phyloP scores from a whole-genome alignment of 371 early-diverging fungal genomes.

The Mortierella sp. region DNA sequence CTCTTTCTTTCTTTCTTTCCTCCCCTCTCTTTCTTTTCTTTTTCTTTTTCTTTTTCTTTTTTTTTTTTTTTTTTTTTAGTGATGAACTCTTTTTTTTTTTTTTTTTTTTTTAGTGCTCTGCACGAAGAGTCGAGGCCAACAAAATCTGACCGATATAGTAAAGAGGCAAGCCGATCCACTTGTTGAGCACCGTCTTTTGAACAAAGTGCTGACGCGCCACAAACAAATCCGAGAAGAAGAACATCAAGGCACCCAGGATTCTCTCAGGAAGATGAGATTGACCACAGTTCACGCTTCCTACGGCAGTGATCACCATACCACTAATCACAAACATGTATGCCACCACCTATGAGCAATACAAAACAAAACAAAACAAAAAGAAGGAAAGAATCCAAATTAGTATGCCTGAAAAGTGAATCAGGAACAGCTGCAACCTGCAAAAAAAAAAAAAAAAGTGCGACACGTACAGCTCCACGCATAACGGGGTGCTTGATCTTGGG shows the following conservation, averaged over 20 bases:
- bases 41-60: neutral
- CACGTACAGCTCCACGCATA: slow-evolving; percentile 50
- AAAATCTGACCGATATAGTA: slow-evolving; percentile 46
- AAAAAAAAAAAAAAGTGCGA: neutral
- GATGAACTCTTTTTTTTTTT: neutral
- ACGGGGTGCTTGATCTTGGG: slow-evolving; percentile 51
- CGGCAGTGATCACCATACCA: slow-evolving; percentile 47
- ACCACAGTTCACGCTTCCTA: slow-evolving; percentile 33
- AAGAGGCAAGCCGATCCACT: slow-evolving; percentile 48
- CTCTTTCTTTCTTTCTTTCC: slow-evolving; percentile 11
- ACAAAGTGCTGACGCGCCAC: slow-evolving; percentile 48
- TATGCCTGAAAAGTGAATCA: neutral
- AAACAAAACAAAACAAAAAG: neutral
- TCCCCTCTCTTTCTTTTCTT: neutral
- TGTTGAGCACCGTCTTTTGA: slow-evolving; percentile 44
- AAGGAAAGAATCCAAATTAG: neutral
- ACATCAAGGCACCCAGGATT: slow-evolving; percentile 46
- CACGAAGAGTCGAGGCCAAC: slow-evolving; percentile 45
- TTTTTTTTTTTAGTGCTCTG: slow-evolving; percentile 12
- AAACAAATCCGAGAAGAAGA: slow-evolving; percentile 51
- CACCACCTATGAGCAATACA: slow-evolving; percentile 18
- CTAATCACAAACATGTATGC: slow-evolving; percentile 49
- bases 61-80: neutral
- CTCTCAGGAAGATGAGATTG: slow-evolving; percentile 36
- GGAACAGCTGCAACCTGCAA: neutral